Evolutionary conservation across 306 rosid species (phyloP).

Genomic region (Medicago ruthenica): DNA sequence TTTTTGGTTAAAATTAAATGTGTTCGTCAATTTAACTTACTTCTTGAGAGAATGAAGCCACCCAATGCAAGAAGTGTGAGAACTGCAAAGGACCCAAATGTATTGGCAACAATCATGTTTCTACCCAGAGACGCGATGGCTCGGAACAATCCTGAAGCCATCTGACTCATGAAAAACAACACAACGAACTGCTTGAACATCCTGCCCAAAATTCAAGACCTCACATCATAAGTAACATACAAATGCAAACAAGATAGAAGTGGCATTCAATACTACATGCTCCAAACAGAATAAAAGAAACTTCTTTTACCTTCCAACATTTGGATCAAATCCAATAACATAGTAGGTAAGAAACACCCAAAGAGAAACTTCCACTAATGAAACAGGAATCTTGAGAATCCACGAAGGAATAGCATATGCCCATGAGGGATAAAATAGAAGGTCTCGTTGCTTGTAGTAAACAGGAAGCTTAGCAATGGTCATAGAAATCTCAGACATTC

Average conservation of each 20-base stretch:
- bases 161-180: slow-evolving; percentile 45
- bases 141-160: slow-evolving; percentile 60
- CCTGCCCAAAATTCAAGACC: slow-evolving; percentile 41
- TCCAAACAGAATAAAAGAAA: slow-evolving; percentile 11
- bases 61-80: slow-evolving; percentile 47
- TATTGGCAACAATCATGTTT: slow-evolving; percentile 54
- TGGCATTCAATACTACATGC: not conserved
- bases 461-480: slow-evolving; percentile 61
- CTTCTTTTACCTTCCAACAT: slow-evolving; percentile 46
- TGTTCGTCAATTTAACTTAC: slow-evolving; percentile 33
- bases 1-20: not conserved
- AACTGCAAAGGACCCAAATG: slow-evolving; percentile 53
- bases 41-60: slow-evolving; percentile 56
- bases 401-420: slow-evolving; percentile 58
- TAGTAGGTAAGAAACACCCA: slow-evolving; percentile 63
- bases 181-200: slow-evolving; percentile 53
- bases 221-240: slow-evolving; percentile 7
- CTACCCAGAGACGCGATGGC: slow-evolving; percentile 52
- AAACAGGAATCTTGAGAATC: slow-evolving; percentile 58
- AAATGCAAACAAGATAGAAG: not conserved
- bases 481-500: slow-evolving; percentile 58
- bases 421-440: slow-evolving; percentile 65
- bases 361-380: slow-evolving; percentile 49
- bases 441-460: slow-evolving; percentile 67
- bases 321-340: slow-evolving; percentile 63